These are phyloP conservation scores for Plenodomus tracheiphilus DNA, from an alignment of 2,329 filamentous ascomycete species.

Conservation along the genomic window DNA sequence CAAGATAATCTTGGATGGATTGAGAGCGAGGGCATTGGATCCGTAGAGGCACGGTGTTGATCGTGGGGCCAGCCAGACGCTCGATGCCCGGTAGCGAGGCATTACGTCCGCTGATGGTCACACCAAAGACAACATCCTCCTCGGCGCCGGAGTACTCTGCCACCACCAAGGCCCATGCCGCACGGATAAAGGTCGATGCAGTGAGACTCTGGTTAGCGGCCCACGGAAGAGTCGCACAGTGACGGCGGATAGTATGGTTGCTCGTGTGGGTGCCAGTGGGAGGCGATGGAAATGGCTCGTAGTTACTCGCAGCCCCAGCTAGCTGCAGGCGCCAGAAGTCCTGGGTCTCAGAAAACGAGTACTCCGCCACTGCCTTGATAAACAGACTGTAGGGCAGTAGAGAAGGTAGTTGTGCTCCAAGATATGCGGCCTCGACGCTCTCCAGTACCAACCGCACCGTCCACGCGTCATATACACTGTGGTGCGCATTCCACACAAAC, in stretches of 20 bases:
- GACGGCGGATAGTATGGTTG: neutral
- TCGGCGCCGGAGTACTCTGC: neutral
- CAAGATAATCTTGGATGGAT: neutral
- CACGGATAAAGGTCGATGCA: neutral
- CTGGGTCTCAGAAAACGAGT: no score
- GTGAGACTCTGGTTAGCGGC: neutral
- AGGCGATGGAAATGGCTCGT: no score
- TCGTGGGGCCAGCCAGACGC: neutral
- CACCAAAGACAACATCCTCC: neutral
- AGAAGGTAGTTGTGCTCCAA: no score
- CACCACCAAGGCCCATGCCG: neutral
- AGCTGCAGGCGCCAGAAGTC: no score
- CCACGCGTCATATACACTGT: neutral
- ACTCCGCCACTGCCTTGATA: no score
- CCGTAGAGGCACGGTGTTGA: neutral
- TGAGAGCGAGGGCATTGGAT: neutral
- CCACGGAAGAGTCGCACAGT: no score
- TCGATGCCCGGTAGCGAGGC: neutral
- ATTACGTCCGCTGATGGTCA: neutral
- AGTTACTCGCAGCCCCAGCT: no score
- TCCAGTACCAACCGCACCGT: neutral
- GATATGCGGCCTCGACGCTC: neutral
- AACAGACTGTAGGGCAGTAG: no score
- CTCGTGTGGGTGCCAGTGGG: no score
- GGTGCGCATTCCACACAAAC: neutral